Percentiles rank a stretch among this genome's conserved stretches.
Evolutionary conservation across 805 yeast species (phyloP).

Genomic region (Candida nemodendra): DNA sequence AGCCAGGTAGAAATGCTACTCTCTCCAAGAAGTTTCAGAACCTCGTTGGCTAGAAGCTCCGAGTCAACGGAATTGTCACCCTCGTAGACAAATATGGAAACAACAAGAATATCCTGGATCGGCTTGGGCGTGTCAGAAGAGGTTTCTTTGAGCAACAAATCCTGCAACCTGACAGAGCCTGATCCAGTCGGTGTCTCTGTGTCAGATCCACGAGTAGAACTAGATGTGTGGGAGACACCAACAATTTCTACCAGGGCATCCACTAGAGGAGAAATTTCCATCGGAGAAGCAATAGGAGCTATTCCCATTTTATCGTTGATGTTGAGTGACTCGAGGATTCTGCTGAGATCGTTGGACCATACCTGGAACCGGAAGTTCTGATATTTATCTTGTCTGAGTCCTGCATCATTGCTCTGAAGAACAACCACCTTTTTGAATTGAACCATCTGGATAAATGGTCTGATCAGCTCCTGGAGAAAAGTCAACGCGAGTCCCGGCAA

Average conservation of each 20-base stretch:
- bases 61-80: conserved; percentile 88
- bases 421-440: conserved; percentile 49
- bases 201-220: not conserved
- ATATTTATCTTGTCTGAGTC: conserved; percentile 32
- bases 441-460: conserved; percentile 44
- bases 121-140: not conserved
- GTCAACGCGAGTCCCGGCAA: conserved; percentile 57
- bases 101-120: conserved; percentile 9
- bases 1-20: conserved; percentile 31
- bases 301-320: conserved; percentile 12
- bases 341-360: conserved; percentile 26
- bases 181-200: not conserved
- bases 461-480: conserved; percentile 51
- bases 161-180: not conserved
- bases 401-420: conserved; percentile 73
- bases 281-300: conserved; percentile 5
- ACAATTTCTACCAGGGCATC: conserved; percentile 5
- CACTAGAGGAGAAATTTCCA: conserved; percentile 17
- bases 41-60: conserved; percentile 42
- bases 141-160: not conserved
- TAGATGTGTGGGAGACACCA: not conserved
- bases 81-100: conserved; percentile 66
- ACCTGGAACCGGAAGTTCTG: conserved; percentile 17
- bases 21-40: conserved; percentile 25
- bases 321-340: conserved; percentile 18